These are phyloP conservation scores for Hibiscus mutabilis DNA, from an alignment of 345 rosid species.

Conservation along the genomic window DNA sequence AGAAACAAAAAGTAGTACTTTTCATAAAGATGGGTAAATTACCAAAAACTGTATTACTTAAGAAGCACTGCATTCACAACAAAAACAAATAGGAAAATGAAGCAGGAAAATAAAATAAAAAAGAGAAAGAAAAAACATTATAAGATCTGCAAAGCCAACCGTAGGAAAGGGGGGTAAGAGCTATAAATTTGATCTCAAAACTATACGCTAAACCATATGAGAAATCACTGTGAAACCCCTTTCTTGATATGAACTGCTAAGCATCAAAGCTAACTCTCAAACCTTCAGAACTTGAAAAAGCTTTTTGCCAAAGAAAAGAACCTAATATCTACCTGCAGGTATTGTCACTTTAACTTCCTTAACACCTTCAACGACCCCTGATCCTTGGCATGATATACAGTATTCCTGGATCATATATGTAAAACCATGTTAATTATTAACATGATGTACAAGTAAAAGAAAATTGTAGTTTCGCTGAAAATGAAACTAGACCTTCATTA, in stretches of 20 bases:
- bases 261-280: slow-evolving; percentile 4
- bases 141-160: background rate
- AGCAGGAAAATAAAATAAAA: background rate
- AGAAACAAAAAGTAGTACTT: background rate
- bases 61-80: background rate
- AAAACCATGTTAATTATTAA: background rate
- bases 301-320: slow-evolving; percentile 12
- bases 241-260: slow-evolving; percentile 8
- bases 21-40: background rate
- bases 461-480: background rate
- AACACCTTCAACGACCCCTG: slow-evolving; percentile 70
- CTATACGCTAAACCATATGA: slow-evolving; percentile 1
- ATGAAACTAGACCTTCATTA: slow-evolving; percentile 53
- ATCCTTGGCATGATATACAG: slow-evolving; percentile 66
- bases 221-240: slow-evolving; percentile 4
- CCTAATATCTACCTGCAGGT: slow-evolving; percentile 61
- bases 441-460: background rate
- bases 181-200: slow-evolving; percentile 4
- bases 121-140: background rate
- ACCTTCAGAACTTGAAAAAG: background rate
- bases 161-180: background rate
- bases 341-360: slow-evolving; percentile 61
- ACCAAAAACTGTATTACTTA: background rate
- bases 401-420: slow-evolving; percentile 44
- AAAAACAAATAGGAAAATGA: background rate